Conservation (phyloP, 176 grass and related monocot genomes). For the Cenchrus americanus region DNA sequence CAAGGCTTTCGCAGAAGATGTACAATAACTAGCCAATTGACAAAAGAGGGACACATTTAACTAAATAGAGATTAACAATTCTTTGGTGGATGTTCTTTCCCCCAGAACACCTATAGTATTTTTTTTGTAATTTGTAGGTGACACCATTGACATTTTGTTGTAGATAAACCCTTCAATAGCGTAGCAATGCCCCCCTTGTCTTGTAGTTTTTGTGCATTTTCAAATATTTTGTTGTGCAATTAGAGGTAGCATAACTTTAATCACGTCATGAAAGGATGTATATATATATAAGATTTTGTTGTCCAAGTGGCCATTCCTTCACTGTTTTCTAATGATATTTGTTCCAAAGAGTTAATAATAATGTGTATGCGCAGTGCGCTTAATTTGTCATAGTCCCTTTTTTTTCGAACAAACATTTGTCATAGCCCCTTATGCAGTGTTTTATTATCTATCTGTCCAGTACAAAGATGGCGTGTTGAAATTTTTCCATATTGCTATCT, state of each 20-base stretch:
- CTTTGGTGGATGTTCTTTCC: neutral
- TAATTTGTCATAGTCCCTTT: neutral
- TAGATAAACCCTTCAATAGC: neutral
- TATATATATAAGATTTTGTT: conserved; percentile 11
- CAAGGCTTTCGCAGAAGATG: conserved; percentile 65
- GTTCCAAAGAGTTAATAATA: neutral
- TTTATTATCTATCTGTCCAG: neutral
- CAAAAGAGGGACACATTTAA: neutral
- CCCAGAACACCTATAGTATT: neutral
- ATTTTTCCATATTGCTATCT: too few relatives aligned
- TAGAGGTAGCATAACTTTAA: conserved; percentile 29
- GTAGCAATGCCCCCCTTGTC: neutral
- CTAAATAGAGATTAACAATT: neutral
- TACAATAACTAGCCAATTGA: neutral
- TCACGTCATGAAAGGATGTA: conserved; percentile 38
- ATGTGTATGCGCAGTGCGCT: neutral
- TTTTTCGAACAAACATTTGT: neutral
- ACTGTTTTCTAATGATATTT: neutral
- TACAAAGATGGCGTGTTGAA: too few relatives aligned
- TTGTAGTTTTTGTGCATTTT: conserved; percentile 44
- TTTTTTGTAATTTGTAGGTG: conserved; percentile 18
- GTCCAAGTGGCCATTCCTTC: neutral
- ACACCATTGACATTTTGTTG: neutral
- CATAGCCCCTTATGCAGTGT: neutral
- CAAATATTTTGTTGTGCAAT: conserved; percentile 13